Evolutionary conservation across 2,329 filamentous ascomycete genomes (phyloP), one percentile per base, ranked within the genome.

Genomic region (Talaromyces atroroseus): DNA sequence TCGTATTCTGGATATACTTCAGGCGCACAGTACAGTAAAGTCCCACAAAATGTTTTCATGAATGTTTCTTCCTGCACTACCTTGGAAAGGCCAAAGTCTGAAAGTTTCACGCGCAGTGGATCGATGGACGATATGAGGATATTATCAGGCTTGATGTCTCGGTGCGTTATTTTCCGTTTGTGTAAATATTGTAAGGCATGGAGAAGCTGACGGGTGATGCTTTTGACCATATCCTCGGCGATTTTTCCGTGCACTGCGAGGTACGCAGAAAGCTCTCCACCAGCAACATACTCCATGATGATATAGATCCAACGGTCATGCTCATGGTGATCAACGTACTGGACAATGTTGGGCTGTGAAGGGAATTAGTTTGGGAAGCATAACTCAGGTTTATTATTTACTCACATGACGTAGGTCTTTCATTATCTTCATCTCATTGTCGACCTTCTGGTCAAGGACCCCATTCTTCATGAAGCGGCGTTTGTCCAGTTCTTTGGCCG

Each of bases 61-160:
- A 96, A 96, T 0, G 92, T 96, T 65, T 95, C 88, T 62, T 90
- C 90, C 60, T 91, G 88, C 47, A 96, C 86, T 71, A 95, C 92
- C 70, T 99, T 99, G 2, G 94, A 97, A 4, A 99, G 76, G 2
- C 94, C 94, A 75, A 99, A 99, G 69, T 99, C 94, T 0, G 94
- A 96, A 14, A 99, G 78, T 72, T 99, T 97, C 64, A 97, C 87
- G 14, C 83, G 79, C 49, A 96, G 82, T 0, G 92, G 91, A 5
- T 86, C 78, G 10, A 83, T 70, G 0, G 84, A 86, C 11, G 85
- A 80, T 62, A 97, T 89, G 42, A 99, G 79, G 59, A 99, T 96
- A 66, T 99, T 99, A 77, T 99, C 94, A 0, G 94, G 94, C 69
- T 99, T 99, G 67, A 99, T 91, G 71, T 99, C 94, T n/a, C 94